Evolutionary conservation across 2,329 filamentous ascomycete genomes (phyloP), one percentile per base, ranked within the genome.

Genomic region (Decorospora gaudefroyi): DNA sequence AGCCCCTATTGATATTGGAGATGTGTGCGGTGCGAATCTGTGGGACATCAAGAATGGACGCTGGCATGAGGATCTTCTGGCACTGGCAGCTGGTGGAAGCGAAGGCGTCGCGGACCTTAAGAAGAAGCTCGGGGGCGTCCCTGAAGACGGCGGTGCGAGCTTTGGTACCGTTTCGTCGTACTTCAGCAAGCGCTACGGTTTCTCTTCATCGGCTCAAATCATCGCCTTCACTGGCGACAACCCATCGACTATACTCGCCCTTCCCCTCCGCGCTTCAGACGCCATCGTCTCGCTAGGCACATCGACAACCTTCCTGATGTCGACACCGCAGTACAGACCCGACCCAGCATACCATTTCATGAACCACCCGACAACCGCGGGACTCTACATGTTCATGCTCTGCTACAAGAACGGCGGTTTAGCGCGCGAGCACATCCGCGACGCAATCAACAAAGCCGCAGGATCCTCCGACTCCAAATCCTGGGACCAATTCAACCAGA

Each of bases 341-440:
- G 86, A 96, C 65, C 88, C 90, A 3, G 83, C 87, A 5, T 96
- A 96, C 65, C 93, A 99, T 76, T 96, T 97, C 78, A 95, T 97
- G 82, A 96, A 96, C 76, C 91, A 97, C 72, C 93, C 93, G 1
- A 93, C 90, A 30, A 95, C 90, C 1, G 76, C 85, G 0, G 90
- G 88, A 1, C 81, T 96, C 48, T 96, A 95, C 80, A 97, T 99
- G 93, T 97, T 99, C 74, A 99, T 99, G 93, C 83, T 99, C 23
- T 99, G 93, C 79, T 99, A 97, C 78, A 97, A 97, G 74, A 99
- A 99, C 73, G 93, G 93, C 57, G 90, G 90, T 2, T 83, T 97
- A 1, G 92, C 93, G 2, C 87, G 93, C 30, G 93, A 99, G 69
- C 85, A 88, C 61, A 83, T 97, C 51, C 87, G 93, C 41, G 90